These are phyloP conservation scores for Podospora bellae-mahoneyi DNA, from an alignment of 495 filamentous ascomycete genomes.

Conservation along the genomic window DNA sequence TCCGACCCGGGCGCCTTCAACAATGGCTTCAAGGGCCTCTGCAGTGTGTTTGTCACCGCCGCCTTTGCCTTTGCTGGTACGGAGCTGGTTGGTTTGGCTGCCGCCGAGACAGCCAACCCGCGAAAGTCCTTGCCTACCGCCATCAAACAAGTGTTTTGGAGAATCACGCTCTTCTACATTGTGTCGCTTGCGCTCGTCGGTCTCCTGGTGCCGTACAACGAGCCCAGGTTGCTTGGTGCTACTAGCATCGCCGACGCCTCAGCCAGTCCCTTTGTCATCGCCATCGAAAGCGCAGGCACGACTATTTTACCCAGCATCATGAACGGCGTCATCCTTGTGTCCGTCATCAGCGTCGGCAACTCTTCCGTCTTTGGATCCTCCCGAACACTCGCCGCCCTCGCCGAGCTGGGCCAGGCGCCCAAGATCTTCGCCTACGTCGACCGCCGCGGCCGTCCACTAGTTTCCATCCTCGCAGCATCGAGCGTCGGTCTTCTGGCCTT, in stretches of 20 bases:
- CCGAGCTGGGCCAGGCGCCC: slow-evolving; percentile 81
- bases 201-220: slow-evolving; percentile 68
- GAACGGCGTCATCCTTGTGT: slow-evolving; percentile 89
- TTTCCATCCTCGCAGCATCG: slow-evolving; percentile 66
- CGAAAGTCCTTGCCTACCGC: slow-evolving; percentile 82
- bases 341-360: slow-evolving; percentile 84
- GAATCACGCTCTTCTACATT: slow-evolving; percentile 85
- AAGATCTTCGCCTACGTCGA: slow-evolving; percentile 77
- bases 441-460: slow-evolving; percentile 74
- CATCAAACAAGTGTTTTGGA: slow-evolving; percentile 95
- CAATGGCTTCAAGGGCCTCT: slow-evolving; percentile 92
- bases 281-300: slow-evolving; percentile 76
- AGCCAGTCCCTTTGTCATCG: slow-evolving; percentile 86
- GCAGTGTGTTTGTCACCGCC: slow-evolving; percentile 88
- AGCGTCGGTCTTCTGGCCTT: slow-evolving; percentile 73
- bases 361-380: slow-evolving; percentile 86
- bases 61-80: slow-evolving; percentile 92
- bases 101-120: slow-evolving; percentile 84
- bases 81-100: slow-evolving; percentile 85
- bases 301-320: slow-evolving; percentile 72
- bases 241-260: slow-evolving; percentile 58
- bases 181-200: slow-evolving; percentile 73
- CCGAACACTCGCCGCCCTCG: slow-evolving; percentile 79
- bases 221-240: slow-evolving; percentile 55
- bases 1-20: slow-evolving; percentile 78